Evolutionary conservation across 2,329 filamentous ascomycete species (phyloP).

Genomic region (Diaporthe sp.): DNA sequence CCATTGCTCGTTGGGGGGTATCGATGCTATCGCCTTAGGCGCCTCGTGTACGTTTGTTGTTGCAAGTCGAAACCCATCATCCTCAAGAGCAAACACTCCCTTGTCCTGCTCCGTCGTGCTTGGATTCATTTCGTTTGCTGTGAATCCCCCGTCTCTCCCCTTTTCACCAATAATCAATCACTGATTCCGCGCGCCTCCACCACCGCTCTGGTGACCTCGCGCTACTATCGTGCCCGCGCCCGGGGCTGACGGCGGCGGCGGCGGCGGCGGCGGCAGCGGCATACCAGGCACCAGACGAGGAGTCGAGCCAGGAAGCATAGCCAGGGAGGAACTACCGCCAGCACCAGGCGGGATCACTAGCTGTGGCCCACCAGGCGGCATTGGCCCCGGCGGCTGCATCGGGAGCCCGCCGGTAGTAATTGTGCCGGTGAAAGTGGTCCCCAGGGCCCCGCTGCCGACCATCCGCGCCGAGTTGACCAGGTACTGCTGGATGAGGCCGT

Average conservation of each 20-base stretch:
- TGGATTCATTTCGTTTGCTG: background rate
- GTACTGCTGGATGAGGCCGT: constrained; percentile 43
- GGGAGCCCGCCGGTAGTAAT: background rate
- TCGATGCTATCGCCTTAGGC: constrained; percentile 11
- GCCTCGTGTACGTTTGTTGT: constrained; percentile 14
- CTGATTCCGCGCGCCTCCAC: background rate
- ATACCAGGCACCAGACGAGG: too few species aligned
- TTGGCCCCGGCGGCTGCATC: too few species aligned
- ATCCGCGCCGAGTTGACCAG: constrained; percentile 39
- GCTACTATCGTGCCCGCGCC: background rate
- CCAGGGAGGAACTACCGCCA: background rate
- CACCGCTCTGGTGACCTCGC: background rate
- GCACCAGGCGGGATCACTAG: background rate
- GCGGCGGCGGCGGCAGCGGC: too few species aligned
- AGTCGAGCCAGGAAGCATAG: background rate
- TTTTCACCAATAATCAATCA: background rate
- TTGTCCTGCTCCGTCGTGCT: background rate
- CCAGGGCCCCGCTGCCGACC: background rate
- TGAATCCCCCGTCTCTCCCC: too few species aligned
- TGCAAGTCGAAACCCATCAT: background rate
- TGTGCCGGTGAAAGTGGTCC: too few species aligned
- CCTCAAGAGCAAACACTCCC: background rate
- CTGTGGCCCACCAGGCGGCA: too few species aligned
- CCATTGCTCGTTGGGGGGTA: background rate
- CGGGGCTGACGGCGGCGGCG: background rate